A percentile compares a stretch with the other conserved stretches of the same genome.
phyloP scores from a whole-genome alignment of 257 asterid species.

The Jacaranda mimosifolia region DNA sequence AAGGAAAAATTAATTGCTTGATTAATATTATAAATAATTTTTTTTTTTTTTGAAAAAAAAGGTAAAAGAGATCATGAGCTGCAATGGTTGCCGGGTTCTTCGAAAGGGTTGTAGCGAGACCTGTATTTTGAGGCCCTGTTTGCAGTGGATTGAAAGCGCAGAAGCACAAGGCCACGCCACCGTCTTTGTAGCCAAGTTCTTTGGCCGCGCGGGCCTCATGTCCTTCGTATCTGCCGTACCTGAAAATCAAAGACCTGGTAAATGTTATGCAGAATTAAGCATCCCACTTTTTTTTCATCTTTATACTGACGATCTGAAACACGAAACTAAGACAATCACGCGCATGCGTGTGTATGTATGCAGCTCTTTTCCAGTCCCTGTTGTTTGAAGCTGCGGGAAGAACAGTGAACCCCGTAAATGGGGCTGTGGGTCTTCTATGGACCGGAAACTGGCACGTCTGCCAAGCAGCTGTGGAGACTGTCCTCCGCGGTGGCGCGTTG shows the following conservation, averaged over 20 bases:
- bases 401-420: slow-evolving; percentile 81
- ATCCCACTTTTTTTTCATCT: neutral
- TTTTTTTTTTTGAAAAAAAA: no score
- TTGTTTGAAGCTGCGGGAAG: slow-evolving; percentile 82
- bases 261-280: neutral
- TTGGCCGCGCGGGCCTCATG: slow-evolving; percentile 82
- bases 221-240: slow-evolving; percentile 74
- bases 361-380: slow-evolving; percentile 75
- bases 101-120: slow-evolving; percentile 78
- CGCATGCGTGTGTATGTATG: neutral
- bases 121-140: slow-evolving; percentile 69
- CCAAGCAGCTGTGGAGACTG: slow-evolving; percentile 77
- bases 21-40: neutral
- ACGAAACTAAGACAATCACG: slow-evolving; percentile 1
- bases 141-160: slow-evolving; percentile 64
- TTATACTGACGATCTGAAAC: neutral
- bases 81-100: slow-evolving; percentile 83
- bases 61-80: slow-evolving; percentile 52
- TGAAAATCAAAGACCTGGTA: slow-evolving; percentile 66
- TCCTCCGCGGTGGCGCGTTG: slow-evolving; percentile 70
- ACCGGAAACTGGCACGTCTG: slow-evolving; percentile 77
- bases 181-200: slow-evolving; percentile 78
- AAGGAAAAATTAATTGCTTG: neutral
- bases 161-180: slow-evolving; percentile 81
- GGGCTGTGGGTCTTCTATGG: slow-evolving; percentile 71